Percentiles rank a stretch among this genome's conserved stretches.
These are phyloP conservation scores for Delitschia confertaspora DNA, from an alignment of 495 filamentous ascomycete genomes.

Conservation along the genomic window DNA sequence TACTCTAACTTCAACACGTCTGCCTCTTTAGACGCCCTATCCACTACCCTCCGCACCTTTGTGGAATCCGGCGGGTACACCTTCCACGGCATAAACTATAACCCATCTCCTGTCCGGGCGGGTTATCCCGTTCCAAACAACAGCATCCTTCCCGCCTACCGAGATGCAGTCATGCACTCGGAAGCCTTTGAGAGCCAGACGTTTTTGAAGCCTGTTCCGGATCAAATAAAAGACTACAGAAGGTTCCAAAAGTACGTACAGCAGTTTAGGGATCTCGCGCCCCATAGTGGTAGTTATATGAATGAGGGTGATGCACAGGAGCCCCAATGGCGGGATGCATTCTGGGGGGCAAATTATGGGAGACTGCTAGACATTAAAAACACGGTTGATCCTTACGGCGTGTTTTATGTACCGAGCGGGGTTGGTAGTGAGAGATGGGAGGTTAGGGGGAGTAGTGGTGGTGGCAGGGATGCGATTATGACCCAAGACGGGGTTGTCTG, in stretches of 20 bases:
- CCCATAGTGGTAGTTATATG: conserved; percentile 18
- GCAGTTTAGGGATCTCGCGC: conserved; percentile 20
- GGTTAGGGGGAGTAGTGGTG: conserved; percentile 29
- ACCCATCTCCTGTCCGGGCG: conserved; percentile 1
- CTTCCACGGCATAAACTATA: conserved; percentile 23
- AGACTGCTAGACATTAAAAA: conserved; percentile 41
- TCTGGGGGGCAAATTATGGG: conserved; percentile 32
- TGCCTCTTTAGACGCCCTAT: neutral
- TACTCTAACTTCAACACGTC: conserved; percentile 3
- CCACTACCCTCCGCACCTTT: conserved; percentile 10
- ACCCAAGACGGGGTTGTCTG: conserved; percentile 17
- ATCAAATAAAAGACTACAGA: neutral
- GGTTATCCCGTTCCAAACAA: conserved; percentile 16
- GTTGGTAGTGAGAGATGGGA: conserved; percentile 42
- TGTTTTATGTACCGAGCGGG: conserved; percentile 45
- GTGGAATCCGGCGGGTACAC: conserved; percentile 13
- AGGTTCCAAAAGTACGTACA: conserved; percentile 19
- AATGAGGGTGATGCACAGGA: conserved; percentile 29
- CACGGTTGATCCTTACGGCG: conserved; percentile 42
- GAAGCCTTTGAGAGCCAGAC: conserved; percentile 9
- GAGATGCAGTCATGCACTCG: conserved; percentile 11
- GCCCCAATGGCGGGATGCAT: conserved; percentile 20
- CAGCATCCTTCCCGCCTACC: conserved; percentile 17
- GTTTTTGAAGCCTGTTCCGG: neutral
- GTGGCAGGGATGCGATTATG: conserved; percentile 4